Conservation (phyloP, 176 grass and related monocot genomes). For the Phragmites australis region DNA sequence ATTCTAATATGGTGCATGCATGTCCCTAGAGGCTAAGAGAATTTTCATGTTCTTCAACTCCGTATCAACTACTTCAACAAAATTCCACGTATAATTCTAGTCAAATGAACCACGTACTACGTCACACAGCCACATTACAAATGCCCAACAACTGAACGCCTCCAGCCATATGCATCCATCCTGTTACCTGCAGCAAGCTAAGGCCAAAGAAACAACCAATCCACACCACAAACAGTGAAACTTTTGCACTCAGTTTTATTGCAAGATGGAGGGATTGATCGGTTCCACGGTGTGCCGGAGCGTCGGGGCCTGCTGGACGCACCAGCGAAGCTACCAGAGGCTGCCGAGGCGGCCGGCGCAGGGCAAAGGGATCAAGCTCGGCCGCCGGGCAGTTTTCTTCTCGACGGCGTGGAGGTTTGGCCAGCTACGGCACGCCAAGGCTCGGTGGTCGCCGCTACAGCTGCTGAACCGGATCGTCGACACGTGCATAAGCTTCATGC, state of each 20-base stretch:
- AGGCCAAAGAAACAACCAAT: too few relatives aligned
- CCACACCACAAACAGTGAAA: background rate
- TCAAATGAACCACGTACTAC: background rate
- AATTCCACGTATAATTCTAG: background rate
- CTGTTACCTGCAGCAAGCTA: background rate
- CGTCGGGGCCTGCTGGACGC: slow-evolving; percentile 25
- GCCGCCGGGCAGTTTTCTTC: background rate
- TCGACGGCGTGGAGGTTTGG: slow-evolving; percentile 2
- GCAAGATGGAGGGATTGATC: slow-evolving; percentile 8
- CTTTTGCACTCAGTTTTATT: background rate
- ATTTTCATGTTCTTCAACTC: too few relatives aligned
- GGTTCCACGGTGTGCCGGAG: background rate
- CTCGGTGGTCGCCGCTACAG: slow-evolving; percentile 7
- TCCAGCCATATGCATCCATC: background rate
- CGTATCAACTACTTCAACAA: too few relatives aligned
- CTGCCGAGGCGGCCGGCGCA: background rate
- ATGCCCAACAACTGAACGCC: background rate
- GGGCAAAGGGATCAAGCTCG: slow-evolving; percentile 28
- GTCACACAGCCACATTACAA: background rate
- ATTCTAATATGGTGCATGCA: too few relatives aligned
- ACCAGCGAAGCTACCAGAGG: background rate
- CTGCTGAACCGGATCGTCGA: slow-evolving; percentile 30
- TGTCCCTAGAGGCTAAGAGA: too few relatives aligned
- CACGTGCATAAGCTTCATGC: slow-evolving; percentile 33
- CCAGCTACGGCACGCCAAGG: background rate